Evolutionary conservation across 1,139 yeast genomes (phyloP).

Genomic region (Candida tetrigidarum): DNA sequence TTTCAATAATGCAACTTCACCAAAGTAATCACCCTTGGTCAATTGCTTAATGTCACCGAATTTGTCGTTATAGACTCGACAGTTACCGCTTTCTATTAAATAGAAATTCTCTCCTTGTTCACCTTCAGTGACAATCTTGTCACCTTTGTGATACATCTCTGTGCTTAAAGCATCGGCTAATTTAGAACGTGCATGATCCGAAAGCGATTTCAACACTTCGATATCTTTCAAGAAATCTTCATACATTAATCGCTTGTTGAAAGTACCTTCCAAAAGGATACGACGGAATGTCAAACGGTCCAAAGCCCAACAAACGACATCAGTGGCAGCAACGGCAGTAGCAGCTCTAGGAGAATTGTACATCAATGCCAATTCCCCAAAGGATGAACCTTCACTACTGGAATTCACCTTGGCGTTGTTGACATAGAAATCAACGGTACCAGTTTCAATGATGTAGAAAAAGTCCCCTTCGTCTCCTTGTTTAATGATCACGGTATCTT

Average conservation of each 20-base stretch:
- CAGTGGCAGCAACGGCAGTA: slow-evolving; percentile 76
- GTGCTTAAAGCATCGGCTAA: slow-evolving; percentile 94
- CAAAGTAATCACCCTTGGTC: slow-evolving; percentile 89
- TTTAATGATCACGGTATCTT: slow-evolving; percentile 70
- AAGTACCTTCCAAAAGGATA: slow-evolving; percentile 87
- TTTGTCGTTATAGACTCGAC: slow-evolving; percentile 64
- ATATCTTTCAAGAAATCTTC: slow-evolving; percentile 89
- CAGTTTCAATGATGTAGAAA: slow-evolving; percentile 87
- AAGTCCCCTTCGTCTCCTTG: slow-evolving; percentile 98
- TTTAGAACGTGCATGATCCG: slow-evolving; percentile 86
- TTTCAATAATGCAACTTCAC: slow-evolving; percentile 91
- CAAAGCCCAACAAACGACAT: slow-evolving; percentile 80
- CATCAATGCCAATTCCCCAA: slow-evolving; percentile 97
- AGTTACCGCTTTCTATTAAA: slow-evolving; percentile 85
- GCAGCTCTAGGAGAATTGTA: slow-evolving; percentile 99
- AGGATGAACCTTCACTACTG: slow-evolving; percentile 84
- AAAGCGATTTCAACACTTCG: slow-evolving; percentile 71
- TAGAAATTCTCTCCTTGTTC: slow-evolving; percentile 92
- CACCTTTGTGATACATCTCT: slow-evolving; percentile 72
- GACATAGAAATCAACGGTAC: slow-evolving; percentile 80
- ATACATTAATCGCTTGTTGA: slow-evolving; percentile 87
- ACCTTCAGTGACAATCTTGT: slow-evolving; percentile 82
- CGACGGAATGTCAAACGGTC: slow-evolving; percentile 94
- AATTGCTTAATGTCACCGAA: slow-evolving; percentile 66
- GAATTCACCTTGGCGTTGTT: slow-evolving; percentile 75